phyloP scores from a whole-genome alignment of 208 protist species.

The Wallacemonas collosoma region DNA sequence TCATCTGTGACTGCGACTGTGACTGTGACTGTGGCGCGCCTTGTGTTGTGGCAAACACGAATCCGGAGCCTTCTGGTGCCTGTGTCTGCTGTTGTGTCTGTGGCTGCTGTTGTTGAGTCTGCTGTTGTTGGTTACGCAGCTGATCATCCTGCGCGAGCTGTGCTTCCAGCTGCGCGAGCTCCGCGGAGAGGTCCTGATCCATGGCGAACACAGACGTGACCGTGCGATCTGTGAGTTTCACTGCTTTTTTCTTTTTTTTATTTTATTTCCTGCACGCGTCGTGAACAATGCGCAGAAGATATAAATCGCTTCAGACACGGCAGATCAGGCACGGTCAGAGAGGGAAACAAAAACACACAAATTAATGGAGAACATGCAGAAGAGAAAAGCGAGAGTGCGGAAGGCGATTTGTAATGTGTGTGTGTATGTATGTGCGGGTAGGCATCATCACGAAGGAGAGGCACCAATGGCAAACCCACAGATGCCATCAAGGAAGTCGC shows the following conservation, averaged over 20 bases:
- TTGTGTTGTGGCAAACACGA: neutral
- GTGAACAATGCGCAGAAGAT: neutral
- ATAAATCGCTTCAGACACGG: no score
- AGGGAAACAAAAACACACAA: no score
- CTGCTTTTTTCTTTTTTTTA: constrained; percentile 6
- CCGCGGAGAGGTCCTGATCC: constrained; percentile 73
- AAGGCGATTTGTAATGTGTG: no score
- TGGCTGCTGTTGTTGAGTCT: constrained; percentile 21
- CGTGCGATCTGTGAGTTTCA: neutral
- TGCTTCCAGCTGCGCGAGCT: constrained; percentile 82
- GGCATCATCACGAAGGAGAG: no score
- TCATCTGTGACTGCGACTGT: constrained; percentile 19
- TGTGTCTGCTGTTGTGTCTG: constrained; percentile 36
- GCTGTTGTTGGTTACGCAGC: constrained; percentile 49
- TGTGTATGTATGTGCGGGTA: no score
- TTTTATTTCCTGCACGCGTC: neutral
- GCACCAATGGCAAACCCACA: no score
- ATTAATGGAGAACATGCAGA: no score
- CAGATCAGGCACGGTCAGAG: no score
- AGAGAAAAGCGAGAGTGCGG: no score
- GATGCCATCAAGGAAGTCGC: no score
- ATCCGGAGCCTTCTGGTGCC: neutral
- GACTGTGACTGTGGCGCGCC: constrained; percentile 16
- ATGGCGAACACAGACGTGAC: constrained; percentile 23
- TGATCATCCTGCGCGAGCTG: constrained; percentile 70